Percentiles rank a stretch among this genome's conserved stretches.
Evolutionary conservation across 2,329 filamentous ascomycete genomes (phyloP).

Genomic region (Penicillium sp.): DNA sequence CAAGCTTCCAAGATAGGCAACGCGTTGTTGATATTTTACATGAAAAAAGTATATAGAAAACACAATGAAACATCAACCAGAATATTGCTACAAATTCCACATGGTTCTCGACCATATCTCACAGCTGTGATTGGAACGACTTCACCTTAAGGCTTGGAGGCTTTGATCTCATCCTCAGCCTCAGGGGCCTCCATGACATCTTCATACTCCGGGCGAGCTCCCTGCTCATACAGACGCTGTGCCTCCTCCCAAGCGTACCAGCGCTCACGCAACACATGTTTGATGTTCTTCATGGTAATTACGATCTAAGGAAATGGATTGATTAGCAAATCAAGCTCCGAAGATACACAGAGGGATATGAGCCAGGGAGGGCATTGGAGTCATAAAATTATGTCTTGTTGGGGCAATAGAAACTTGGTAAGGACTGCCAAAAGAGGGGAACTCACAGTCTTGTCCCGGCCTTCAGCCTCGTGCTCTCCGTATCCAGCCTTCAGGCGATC

Average conservation of each 20-base stretch:
- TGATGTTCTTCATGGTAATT: constrained; percentile 77
- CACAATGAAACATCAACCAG: constrained; percentile 1
- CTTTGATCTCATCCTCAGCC: constrained; percentile 3
- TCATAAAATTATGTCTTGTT: background rate
- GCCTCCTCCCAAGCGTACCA: constrained; percentile 73
- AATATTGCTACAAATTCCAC: constrained; percentile 12
- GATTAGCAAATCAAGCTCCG: background rate
- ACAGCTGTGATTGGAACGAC: background rate
- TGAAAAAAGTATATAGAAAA: constrained; percentile 4
- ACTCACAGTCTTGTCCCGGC: constrained; percentile 67
- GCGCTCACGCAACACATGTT: constrained; percentile 80
- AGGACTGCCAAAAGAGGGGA: background rate
- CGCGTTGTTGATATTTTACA: constrained; percentile 18
- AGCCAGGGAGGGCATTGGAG: background rate
- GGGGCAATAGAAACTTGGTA: background rate
- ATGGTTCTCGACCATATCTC: background rate
- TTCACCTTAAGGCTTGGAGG: constrained; percentile 7
- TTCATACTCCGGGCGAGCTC: constrained; percentile 37
- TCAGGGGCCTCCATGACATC: constrained; percentile 12
- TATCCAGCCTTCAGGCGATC: constrained; percentile 67
- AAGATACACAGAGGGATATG: background rate
- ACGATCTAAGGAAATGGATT: constrained; percentile 57
- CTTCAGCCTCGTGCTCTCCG: constrained; percentile 66
- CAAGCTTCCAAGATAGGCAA: background rate
- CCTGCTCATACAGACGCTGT: constrained; percentile 35